A percentile compares a stretch with the other conserved stretches of the same genome.
These are phyloP conservation scores for Leucosporidium creatinivorum DNA, from an alignment of 768 basidiomycete species.

Conservation along the genomic window DNA sequence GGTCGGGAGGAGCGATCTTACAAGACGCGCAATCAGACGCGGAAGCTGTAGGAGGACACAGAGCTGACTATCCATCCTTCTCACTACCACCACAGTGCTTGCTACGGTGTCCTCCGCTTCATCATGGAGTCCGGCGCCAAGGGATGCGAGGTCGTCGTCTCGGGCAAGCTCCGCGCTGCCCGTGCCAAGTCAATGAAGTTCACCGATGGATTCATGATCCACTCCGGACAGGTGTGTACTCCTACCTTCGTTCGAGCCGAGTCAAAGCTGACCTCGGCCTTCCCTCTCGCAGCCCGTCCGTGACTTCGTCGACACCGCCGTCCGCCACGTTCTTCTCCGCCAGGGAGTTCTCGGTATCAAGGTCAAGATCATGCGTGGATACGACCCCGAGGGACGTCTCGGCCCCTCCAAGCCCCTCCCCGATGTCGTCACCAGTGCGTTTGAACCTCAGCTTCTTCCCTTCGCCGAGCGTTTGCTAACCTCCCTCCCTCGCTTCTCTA, in stretches of 20 bases:
- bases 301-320: slow-evolving; percentile 96
- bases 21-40: background rate
- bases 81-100: slow-evolving; percentile 54
- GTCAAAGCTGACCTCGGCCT: too few species aligned
- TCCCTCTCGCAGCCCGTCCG: slow-evolving; percentile 66
- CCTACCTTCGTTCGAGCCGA: background rate
- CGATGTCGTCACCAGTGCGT: slow-evolving; percentile 75
- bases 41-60: background rate
- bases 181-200: slow-evolving; percentile 99
- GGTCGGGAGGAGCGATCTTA: background rate
- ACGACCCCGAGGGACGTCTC: slow-evolving; percentile 78
- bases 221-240: slow-evolving; percentile 46
- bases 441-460: background rate
- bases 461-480: background rate
- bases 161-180: slow-evolving; percentile 98
- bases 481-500: background rate
- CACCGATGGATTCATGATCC: slow-evolving; percentile 85
- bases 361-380: slow-evolving; percentile 99
- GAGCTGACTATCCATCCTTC: background rate
- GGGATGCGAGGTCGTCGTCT: slow-evolving; percentile 98
- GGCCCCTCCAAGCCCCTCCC: slow-evolving; percentile 92
- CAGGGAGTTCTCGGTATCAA: slow-evolving; percentile 99
- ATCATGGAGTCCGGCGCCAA: slow-evolving; percentile 99
- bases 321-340: slow-evolving; percentile 92
- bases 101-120: slow-evolving; percentile 99